phyloP scores from a whole-genome alignment of 306 rosid genomes.

The Quercus cerris region DNA sequence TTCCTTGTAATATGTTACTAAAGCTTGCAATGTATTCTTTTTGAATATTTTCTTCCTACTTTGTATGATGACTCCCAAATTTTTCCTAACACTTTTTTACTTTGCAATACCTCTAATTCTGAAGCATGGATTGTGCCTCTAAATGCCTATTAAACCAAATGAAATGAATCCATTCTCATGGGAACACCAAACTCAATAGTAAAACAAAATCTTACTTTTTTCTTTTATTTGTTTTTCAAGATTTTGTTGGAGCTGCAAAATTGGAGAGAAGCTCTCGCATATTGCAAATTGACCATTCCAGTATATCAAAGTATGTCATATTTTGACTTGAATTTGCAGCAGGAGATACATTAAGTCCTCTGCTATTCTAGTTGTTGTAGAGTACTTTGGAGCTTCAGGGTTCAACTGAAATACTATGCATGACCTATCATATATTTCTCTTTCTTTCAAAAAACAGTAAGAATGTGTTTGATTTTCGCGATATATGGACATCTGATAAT shows the following conservation, averaged over 20 bases:
- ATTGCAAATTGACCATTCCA: slow-evolving; percentile 86
- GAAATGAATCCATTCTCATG: neutral
- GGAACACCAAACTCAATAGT: neutral
- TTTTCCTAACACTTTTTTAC: neutral
- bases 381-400: slow-evolving; percentile 11
- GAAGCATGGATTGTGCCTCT: neutral
- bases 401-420: slow-evolving; percentile 8
- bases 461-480: neutral
- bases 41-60: neutral
- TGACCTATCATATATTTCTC: neutral
- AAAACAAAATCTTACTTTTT: neutral
- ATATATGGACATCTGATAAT: neutral
- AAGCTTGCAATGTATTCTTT: neutral
- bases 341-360: slow-evolving; percentile 8
- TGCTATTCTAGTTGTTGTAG: neutral
- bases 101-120: slow-evolving; percentile 9
- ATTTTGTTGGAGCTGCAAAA: slow-evolving; percentile 72
- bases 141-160: slow-evolving; percentile 16
- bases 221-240: slow-evolving; percentile 37
- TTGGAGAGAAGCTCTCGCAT: slow-evolving; percentile 80
- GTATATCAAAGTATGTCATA: slow-evolving; percentile 66
- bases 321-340: slow-evolving; percentile 11
- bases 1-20: neutral
- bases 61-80: neutral
- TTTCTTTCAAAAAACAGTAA: neutral